These are phyloP conservation scores for Podila epigama DNA, from an alignment of 192 early-diverging fungal genomes.

Conservation along the genomic window DNA sequence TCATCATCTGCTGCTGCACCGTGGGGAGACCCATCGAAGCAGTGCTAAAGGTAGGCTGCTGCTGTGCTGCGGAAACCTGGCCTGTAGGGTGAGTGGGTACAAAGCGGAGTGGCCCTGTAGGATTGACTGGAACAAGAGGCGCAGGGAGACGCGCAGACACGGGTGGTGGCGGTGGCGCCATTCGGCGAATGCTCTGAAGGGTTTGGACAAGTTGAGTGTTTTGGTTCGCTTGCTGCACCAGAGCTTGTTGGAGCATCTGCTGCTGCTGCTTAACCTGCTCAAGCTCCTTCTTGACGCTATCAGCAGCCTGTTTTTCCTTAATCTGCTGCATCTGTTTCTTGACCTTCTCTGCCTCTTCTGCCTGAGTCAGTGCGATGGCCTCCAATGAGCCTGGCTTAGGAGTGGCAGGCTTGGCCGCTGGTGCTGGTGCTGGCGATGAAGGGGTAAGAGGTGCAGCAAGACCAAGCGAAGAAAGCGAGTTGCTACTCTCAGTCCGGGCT, in stretches of 20 bases:
- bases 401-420: constrained; percentile 19
- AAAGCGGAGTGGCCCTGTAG: constrained; percentile 45
- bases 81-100: constrained; percentile 45
- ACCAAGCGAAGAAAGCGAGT: constrained; percentile 27
- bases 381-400: constrained; percentile 31
- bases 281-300: constrained; percentile 34
- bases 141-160: constrained; percentile 27
- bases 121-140: constrained; percentile 42
- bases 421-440: constrained; percentile 10
- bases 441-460: constrained; percentile 21
- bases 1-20: constrained; percentile 50
- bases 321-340: constrained; percentile 37
- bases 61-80: constrained; percentile 17
- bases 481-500: constrained; percentile 37
- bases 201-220: constrained; percentile 34
- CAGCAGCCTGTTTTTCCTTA: constrained; percentile 26
- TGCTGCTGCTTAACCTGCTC: constrained; percentile 30
- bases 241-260: constrained; percentile 33
- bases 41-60: constrained; percentile 28
- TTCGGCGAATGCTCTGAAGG: constrained; percentile 14
- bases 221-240: constrained; percentile 36
- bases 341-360: constrained; percentile 36
- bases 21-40: constrained; percentile 38
- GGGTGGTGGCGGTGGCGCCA: constrained; percentile 44
- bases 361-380: constrained; percentile 21